phyloP scores from a whole-genome alignment of 2,329 filamentous ascomycete genomes.

The Pestalotiopsis fici region DNA sequence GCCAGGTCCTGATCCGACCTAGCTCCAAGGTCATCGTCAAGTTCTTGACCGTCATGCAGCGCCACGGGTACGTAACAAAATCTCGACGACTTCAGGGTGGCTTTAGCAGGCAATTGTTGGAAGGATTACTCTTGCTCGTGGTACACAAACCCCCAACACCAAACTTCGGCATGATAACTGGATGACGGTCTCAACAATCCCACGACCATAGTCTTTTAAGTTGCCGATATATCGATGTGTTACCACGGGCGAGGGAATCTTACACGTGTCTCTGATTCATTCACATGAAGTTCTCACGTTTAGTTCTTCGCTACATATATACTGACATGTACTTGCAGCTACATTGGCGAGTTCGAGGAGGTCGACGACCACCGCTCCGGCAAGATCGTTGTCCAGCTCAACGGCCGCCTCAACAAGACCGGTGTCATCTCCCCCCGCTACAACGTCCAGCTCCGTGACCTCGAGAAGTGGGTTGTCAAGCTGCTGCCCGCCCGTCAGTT shows the following conservation, averaged over 20 bases:
- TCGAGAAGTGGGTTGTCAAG: conserved; percentile 99
- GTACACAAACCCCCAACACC: conserved; percentile 15
- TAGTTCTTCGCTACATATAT: conserved; percentile 86
- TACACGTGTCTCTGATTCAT: conserved; percentile 90
- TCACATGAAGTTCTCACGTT: conserved; percentile 82
- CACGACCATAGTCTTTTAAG: conserved; percentile 99
- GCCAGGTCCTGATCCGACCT: conserved; percentile 97
- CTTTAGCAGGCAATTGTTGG: neutral
- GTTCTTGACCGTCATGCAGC: conserved; percentile 99
- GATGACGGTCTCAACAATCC: conserved; percentile 79
- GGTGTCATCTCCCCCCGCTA: conserved; percentile 99
- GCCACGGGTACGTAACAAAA: conserved; percentile 76
- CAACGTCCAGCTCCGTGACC: conserved; percentile 96
- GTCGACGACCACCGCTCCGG: conserved; percentile 99
- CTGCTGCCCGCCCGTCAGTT: conserved; percentile 99
- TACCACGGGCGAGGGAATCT: conserved; percentile 73
- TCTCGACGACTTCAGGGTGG: neutral
- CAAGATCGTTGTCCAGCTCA: conserved; percentile 99
- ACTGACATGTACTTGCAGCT: conserved; percentile 65
- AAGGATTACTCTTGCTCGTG: neutral
- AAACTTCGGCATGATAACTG: conserved; percentile 99
- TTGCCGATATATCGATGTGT: conserved; percentile 88
- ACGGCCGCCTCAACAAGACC: conserved; percentile 98
- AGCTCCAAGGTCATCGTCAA: conserved; percentile 99
- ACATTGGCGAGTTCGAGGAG: conserved; percentile 99